These are phyloP conservation scores for Senna tora DNA, from an alignment of 306 rosid genomes.

Conservation along the genomic window DNA sequence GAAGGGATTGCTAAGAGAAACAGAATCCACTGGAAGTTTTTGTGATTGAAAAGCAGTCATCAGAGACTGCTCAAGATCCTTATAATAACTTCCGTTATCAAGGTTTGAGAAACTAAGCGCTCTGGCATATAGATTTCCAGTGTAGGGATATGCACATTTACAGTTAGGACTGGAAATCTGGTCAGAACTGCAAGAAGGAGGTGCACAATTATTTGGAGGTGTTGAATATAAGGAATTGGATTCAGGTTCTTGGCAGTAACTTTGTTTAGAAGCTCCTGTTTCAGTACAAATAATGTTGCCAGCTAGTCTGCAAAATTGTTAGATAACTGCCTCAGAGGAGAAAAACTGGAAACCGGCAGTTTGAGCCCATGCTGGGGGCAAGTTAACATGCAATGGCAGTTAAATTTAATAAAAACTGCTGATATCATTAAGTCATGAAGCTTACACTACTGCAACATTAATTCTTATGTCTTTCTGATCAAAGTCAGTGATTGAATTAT, in stretches of 20 bases:
- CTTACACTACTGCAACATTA: slow-evolving; percentile 40
- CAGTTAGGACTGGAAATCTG: slow-evolving; percentile 70
- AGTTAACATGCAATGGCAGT: slow-evolving; percentile 6
- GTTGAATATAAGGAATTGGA: slow-evolving; percentile 39
- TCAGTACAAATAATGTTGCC: slow-evolving; percentile 52
- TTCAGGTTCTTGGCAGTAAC: slow-evolving; percentile 48
- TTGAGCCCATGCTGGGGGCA: slow-evolving; percentile 17
- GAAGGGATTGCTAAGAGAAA: slow-evolving; percentile 51
- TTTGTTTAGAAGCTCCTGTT: slow-evolving; percentile 19
- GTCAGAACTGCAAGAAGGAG: slow-evolving; percentile 39
- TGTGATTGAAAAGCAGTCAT: slow-evolving; percentile 6
- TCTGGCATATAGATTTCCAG: slow-evolving; percentile 57
- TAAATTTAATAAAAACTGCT: neutral
- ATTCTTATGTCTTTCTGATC: neutral
- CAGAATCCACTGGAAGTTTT: slow-evolving; percentile 56
- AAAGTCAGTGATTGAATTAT: slow-evolving; percentile 29
- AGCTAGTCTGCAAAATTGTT: slow-evolving; percentile 53
- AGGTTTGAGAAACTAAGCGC: slow-evolving; percentile 56
- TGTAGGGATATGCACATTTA: slow-evolving; percentile 68
- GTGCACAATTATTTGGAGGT: slow-evolving; percentile 40
- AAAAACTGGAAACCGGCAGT: slow-evolving; percentile 9
- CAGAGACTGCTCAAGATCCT: slow-evolving; percentile 44
- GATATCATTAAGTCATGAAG: slow-evolving; percentile 23
- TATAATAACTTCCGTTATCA: slow-evolving; percentile 38
- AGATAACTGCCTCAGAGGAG: slow-evolving; percentile 36